Percentiles rank a stretch among this genome's conserved stretches.
Evolutionary conservation across 2,329 filamentous ascomycete species (phyloP).

Genomic region (Blastomyces emzantsi): DNA sequence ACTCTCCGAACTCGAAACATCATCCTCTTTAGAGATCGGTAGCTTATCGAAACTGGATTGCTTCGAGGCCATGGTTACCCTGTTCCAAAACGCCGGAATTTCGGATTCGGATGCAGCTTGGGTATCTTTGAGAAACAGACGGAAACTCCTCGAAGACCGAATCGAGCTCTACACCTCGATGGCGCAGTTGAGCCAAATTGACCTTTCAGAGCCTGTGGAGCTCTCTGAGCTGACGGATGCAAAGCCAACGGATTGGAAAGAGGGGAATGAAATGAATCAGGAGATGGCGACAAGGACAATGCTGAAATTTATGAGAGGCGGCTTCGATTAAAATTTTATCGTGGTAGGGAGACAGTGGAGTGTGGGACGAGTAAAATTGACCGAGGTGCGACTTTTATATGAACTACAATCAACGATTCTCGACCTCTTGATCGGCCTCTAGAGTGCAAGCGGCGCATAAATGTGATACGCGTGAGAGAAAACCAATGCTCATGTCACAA

Average conservation of each 20-base stretch:
- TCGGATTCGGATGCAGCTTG: background rate
- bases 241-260: constrained; percentile 1
- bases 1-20: background rate
- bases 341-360: background rate
- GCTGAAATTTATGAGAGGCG: constrained; percentile 2
- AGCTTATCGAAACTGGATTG: background rate
- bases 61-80: background rate
- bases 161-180: constrained; percentile 1
- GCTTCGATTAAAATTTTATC: background rate
- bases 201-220: background rate
- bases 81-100: background rate
- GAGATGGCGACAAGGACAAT: constrained; percentile 2
- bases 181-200: background rate
- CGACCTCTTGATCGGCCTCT: background rate
- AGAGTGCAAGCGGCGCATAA: background rate
- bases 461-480: no score
- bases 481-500: no score
- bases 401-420: background rate
- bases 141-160: background rate
- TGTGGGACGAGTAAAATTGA: background rate
- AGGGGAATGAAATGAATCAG: constrained; percentile 7
- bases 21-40: background rate
- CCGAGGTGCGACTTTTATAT: no score
- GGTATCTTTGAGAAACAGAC: background rate
- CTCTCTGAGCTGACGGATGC: constrained; percentile 5